Base-by-base conservation (phyloP, 805 yeast species). In the Ogataea thermomethanolica region DNA sequence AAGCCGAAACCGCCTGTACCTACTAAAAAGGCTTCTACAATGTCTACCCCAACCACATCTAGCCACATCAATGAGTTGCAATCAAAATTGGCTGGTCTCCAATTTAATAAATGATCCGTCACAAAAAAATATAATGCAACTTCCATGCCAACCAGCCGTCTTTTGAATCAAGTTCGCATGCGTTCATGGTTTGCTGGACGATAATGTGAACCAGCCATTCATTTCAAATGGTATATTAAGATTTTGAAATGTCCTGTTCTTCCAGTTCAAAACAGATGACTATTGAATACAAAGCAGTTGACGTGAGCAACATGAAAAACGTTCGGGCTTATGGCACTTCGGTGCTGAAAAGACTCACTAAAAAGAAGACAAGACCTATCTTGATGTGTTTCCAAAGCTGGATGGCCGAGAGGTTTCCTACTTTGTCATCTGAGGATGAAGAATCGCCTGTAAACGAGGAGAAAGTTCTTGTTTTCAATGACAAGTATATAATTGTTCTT, bases 11-110 rank as follows among this genome's bases (percentile, higher is more conserved):
- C 37, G 38, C 35, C 50, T 31, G 43, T 46, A 29, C 54, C 49
- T 13, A 11, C 42, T 3, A 48, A 48, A 30, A 49, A 40, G 17
- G 27, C 45, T 34, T 27, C 46, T 37, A 11, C 37, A 40, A 29
- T 37, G 23, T 14, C 49, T 17, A 30, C 28, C 6, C 15, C 41
- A 3, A 11, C 22, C 13, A 13, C 35, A 11, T 27, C 45, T 10
- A 29, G 44, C 12, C 64, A 61, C 39, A 59, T 62, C 29, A 50
- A 48, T 41, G 67, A 62, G 25, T 37, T 62, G 22, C 67, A 62
- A 33, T 45, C 52, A 7, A 51, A 45, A 30, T 36, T 62, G 33
- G 49, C 52, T 26, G 54, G 53, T 7, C n/a, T 60, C 10, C 52
- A 57, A 26, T 37, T 61, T 3, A 32, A 48, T n/a, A 36, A 33